Conservation (phyloP, 225 moss, liverwort and hornwort species). For the Pleurozium schreberi region DNA sequence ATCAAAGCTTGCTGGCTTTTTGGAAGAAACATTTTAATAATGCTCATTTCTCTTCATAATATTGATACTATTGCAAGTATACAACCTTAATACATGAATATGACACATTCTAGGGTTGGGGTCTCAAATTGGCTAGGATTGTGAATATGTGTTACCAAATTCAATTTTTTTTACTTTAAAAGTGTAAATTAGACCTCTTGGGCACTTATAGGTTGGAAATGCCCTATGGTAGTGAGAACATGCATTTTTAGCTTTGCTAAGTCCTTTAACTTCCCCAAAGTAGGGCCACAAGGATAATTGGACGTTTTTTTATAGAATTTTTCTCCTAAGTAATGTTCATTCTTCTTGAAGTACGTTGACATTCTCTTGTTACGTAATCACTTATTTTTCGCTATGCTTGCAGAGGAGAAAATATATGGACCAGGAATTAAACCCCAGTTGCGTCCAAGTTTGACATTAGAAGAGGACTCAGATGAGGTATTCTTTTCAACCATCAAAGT, state of each 20-base stretch:
- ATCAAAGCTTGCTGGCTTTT: neutral
- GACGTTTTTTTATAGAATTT: neutral
- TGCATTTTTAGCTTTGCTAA: neutral
- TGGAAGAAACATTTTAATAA: neutral
- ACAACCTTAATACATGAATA: neutral
- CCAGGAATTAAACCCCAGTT: conserved; percentile 19
- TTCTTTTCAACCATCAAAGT: neutral
- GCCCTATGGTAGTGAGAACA: neutral
- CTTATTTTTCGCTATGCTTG: neutral
- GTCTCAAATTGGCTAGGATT: neutral
- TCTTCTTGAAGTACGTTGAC: neutral
- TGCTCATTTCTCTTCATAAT: neutral
- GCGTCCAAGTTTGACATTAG: conserved; percentile 23
- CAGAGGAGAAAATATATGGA: conserved; percentile 1
- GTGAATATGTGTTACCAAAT: neutral
- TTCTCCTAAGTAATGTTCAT: neutral
- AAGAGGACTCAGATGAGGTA: conserved; percentile 47
- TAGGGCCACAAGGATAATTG: neutral
- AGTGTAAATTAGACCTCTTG: too few species aligned
- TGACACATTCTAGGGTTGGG: neutral
- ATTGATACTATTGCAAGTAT: neutral
- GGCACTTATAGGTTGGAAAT: neutral
- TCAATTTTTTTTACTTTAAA: too few species aligned
- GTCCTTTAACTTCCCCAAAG: neutral
- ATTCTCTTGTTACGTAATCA: neutral